Percentiles rank a stretch among this genome's conserved stretches.
These are phyloP conservation scores for Senecio squalidus DNA, from an alignment of 140 eudicot species.

Conservation along the genomic window DNA sequence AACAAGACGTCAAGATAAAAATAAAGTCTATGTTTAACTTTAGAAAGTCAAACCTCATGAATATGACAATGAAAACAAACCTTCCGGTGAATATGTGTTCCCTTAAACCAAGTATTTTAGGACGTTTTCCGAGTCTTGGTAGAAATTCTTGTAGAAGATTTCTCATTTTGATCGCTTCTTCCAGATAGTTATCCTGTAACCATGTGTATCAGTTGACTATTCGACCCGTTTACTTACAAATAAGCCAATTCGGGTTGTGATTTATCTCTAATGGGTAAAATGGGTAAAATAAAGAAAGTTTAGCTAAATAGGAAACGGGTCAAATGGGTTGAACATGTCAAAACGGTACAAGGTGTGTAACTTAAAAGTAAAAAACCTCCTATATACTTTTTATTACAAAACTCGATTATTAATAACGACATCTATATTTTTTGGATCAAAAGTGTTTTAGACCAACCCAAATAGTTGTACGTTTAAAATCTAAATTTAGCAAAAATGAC, in stretches of 20 bases:
- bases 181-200: constrained; percentile 83
- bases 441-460: not conserved
- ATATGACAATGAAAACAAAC: constrained; percentile 30
- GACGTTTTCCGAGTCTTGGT: constrained; percentile 25
- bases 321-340: too few species aligned
- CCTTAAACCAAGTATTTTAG: constrained; percentile 85
- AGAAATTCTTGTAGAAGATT: constrained; percentile 85
- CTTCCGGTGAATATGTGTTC: constrained; percentile 99
- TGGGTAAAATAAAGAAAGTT: too few species aligned
- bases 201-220: constrained; percentile 12
- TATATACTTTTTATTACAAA: too few species aligned
- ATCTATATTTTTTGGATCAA: too few species aligned
- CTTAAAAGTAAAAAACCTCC: too few species aligned
- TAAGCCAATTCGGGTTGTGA: not conserved
- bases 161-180: constrained; percentile 93
- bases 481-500: not conserved
- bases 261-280: not conserved
- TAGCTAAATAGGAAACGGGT: too few species aligned
- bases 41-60: constrained; percentile 13
- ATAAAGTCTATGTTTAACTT: constrained; percentile 18
- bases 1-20: constrained; percentile 5
- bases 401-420: too few species aligned
- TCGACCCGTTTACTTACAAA: not conserved
- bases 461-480: not conserved
- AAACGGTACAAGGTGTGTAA: too few species aligned